A percentile compares a stretch with the other conserved stretches of the same genome.
Conservation (phyloP, 1,284 basidiomycete genomes). For the Volvariella volvacea region DNA sequence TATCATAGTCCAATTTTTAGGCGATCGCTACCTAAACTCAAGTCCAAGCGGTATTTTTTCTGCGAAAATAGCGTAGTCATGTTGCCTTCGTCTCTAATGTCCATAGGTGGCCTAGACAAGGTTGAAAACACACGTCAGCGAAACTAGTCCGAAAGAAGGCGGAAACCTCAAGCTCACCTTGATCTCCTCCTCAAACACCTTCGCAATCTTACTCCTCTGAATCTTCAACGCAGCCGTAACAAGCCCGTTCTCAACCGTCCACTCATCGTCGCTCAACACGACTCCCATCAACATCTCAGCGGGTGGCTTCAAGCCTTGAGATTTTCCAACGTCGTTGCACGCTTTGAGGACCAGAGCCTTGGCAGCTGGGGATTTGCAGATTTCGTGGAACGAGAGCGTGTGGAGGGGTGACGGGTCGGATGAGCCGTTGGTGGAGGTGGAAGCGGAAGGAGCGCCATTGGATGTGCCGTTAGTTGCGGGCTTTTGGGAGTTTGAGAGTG, state of each 20-base stretch:
- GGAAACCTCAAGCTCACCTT: conserved; percentile 38
- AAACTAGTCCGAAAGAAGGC: no score
- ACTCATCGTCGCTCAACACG: conserved; percentile 78
- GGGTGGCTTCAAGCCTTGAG: conserved; percentile 77
- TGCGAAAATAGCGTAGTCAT: no score
- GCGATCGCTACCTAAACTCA: no score
- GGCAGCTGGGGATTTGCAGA: conserved; percentile 63
- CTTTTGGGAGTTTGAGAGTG: conserved; percentile 31
- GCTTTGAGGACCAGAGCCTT: conserved; percentile 67
- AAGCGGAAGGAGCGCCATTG: no score
- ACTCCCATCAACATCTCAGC: conserved; percentile 79
- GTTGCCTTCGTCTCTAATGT: no score
- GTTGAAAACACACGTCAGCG: no score
- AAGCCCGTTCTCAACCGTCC: conserved; percentile 85
- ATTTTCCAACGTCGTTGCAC: conserved; percentile 76
- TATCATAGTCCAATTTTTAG: no score
- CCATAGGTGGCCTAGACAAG: no score
- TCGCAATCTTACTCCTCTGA: conserved; percentile 66
- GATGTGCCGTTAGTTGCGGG: conserved; percentile 8
- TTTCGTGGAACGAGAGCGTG: conserved; percentile 33
- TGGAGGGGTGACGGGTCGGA: no score
- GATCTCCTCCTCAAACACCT: conserved; percentile 63
- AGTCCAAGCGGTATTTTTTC: no score
- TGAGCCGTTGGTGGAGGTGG: no score
- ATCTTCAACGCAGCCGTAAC: conserved; percentile 90